Evolutionary conservation across 305 asterid genomes (phyloP), one percentile per base, ranked within the genome.

Genomic region (Fraxinus xanthoxyloides): DNA sequence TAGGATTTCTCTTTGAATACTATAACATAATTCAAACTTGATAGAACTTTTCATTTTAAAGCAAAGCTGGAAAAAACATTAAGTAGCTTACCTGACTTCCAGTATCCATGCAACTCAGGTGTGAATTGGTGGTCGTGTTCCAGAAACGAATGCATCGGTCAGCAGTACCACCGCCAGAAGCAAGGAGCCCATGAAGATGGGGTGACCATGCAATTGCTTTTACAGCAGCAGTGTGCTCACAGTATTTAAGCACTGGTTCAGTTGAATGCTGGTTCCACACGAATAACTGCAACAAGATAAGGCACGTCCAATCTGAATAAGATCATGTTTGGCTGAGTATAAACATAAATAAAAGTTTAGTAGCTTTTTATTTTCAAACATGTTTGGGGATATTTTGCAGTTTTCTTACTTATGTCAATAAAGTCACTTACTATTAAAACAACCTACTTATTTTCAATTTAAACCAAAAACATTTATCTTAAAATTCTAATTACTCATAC

Each of bases 161-260:
- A 75, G 98, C 99, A 38, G 99, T 96, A 51, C 98, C 99, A 65
- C 99, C 99, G 7, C 98, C 99, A 59, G 98, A 94, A 79, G 99
- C 99, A 63, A 96, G 97, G 80, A 94, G 97, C 15, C 98, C 99
- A 76, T 96, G 95, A 80, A 93, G 91, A 90, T 96, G 99, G 61
- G 99, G 98, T 7, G 98, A 96, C 99, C 99, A 96, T 28, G 99
- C 96, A 85, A 94, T 96, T 74, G 99, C 99, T 88, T 96, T 96
- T 15, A 96, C 99, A 81, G 98, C 99, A 63, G 98, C 99, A 79
- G 97, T 94, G 87, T 96, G 99, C 89, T 93, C 99, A 77, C 95
- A 90, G 83, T 92, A 94, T 87, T 92, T 96, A 43, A 93, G 85
- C 67, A 93, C 93, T 3, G 99, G 99, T 82, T 91, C 97, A 19